Base-by-base conservation (phyloP, 768 basidiomycete species). In the Psilocybe subaeruginosa region DNA sequence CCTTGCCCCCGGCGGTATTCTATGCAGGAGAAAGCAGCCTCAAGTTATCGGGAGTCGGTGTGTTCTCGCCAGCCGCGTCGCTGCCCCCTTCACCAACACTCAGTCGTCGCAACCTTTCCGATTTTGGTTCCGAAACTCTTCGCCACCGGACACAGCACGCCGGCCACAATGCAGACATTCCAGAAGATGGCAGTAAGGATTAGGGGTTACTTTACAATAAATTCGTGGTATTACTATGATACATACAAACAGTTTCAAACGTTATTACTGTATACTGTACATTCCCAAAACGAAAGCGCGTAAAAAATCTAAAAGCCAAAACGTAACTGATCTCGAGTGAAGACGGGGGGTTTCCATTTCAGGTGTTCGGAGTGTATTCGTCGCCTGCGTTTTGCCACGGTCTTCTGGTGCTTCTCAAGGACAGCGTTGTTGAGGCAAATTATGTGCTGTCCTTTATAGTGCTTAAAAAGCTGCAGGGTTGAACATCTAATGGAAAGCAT, bases 341-440 rank as follows among this genome's bases (percentile, higher is more conserved):
- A 95, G 48, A 91, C 89, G 14, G 93, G 97, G 58, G 97, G 97
- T 74, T 96, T 97, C 97, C 97, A 99, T 66, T 86, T 84, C 59
- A 99, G 77, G 69, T 81, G 80, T 61, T 91, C 87, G 33, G 97
- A 80, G 65, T 92, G 83, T 65, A 99, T 96, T 58, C 89, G 79
- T 52, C 89, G 83, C 63, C 89, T 81, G 53, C 85, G 83, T 77
- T 98, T 99, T 70, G 79, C 83, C 76, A 84, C 86, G 31, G 86
- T 82, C 72, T 94, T 95, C 74, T 91, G 88, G 75, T 97, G 89
- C 72, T 94, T 91, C 73, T 97, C 95, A 50, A 98, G 80, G 33
- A 97, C 90, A 31, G 91, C 84, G 61, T 96, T 95, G 53, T 95
- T 93, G 47, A 99, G 82, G 74, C 89, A 94, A 60, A 99, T 92